Evolutionary conservation across 2,329 filamentous ascomycete genomes (phyloP), one percentile per base, ranked within the genome.

Genomic region (Fusarium guadeloupense): DNA sequence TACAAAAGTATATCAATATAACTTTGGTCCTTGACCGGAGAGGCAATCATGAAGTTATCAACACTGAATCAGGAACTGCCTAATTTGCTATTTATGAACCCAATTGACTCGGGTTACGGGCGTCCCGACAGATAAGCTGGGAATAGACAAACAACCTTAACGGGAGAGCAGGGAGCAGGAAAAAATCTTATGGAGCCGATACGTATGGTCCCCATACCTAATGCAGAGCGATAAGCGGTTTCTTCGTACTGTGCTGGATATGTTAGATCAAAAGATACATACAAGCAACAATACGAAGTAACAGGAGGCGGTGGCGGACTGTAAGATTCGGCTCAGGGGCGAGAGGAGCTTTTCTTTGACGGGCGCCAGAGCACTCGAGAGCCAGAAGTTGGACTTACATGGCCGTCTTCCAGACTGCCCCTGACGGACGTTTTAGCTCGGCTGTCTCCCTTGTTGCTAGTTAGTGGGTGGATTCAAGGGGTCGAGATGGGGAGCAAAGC

Each of bases 281-380:
- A n/a, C n/a, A n/a, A n/a, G n/a, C 17, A 35, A 17, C 12, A 35
- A 66, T 56, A 68, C 54, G 37, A 59, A 63, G 51, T 54, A 53
- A 69, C 51, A 51, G 47, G 59, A 61, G 50, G 62, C 53, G 68
- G 68, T 70, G 68, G 68, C 68, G 66, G 68, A 57, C 51, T 67
- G 20, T 48, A 40, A 34, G 34, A 54, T 54, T 66, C 68, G 68
- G 68, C 59, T 70, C 48, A 70, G 70, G 66, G 62, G 67, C n/a
- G 62, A 57, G 38, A 41, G 17, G 52, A 53, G 26, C 48, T 54
- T 55, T 37, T 37, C 30, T n/a, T 35, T 41, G 40, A 41, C 51
- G 48, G 54, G 57, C 41, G 37, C 19, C 50, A 26, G 49, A 56
- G 47, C n/a, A n/a, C n/a, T n/a, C n/a, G 25, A 31, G 49, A 56